Conservation (phyloP, 2,329 filamentous ascomycete genomes). For the Aspergillus transmontanensis region DNA sequence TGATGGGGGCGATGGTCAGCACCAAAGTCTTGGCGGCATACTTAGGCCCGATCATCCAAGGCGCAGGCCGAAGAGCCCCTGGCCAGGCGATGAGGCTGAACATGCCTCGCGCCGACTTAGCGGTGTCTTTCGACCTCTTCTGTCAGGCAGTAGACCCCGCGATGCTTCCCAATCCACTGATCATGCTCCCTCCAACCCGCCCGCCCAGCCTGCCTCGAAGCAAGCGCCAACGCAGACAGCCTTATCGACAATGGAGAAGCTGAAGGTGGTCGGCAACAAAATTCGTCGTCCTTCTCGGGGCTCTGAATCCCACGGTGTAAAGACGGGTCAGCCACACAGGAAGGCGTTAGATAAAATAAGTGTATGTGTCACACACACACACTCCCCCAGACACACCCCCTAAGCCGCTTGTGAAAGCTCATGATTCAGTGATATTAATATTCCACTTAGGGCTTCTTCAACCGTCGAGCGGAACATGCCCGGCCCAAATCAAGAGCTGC, state of each 20-base stretch:
- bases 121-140: slow-evolving; percentile 1
- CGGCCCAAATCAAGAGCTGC: not conserved
- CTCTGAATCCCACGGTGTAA: slow-evolving; percentile 20
- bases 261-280: slow-evolving; percentile 29
- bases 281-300: slow-evolving; percentile 29
- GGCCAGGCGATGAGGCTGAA: slow-evolving; percentile 12
- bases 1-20: slow-evolving; percentile 8
- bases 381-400: not conserved
- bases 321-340: slow-evolving; percentile 19
- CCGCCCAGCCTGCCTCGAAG: not conserved
- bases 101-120: not conserved
- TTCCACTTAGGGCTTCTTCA: slow-evolving; percentile 21
- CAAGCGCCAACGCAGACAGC: not conserved
- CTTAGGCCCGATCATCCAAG: slow-evolving; percentile 1
- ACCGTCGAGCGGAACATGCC: slow-evolving; percentile 7
- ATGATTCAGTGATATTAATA: not conserved
- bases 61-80: slow-evolving; percentile 4
- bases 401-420: not conserved
- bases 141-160: not conserved
- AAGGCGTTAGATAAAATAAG: slow-evolving; percentile 18
- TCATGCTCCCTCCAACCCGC: slow-evolving; percentile 2
- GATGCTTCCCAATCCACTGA: not conserved
- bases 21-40: slow-evolving; percentile 15
- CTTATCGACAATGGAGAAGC: slow-evolving; percentile 27
- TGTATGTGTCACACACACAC: slow-evolving; percentile 11